phyloP scores from a whole-genome alignment of 352 stramenopile genomes.

The Elongisporangium undulatum region DNA sequence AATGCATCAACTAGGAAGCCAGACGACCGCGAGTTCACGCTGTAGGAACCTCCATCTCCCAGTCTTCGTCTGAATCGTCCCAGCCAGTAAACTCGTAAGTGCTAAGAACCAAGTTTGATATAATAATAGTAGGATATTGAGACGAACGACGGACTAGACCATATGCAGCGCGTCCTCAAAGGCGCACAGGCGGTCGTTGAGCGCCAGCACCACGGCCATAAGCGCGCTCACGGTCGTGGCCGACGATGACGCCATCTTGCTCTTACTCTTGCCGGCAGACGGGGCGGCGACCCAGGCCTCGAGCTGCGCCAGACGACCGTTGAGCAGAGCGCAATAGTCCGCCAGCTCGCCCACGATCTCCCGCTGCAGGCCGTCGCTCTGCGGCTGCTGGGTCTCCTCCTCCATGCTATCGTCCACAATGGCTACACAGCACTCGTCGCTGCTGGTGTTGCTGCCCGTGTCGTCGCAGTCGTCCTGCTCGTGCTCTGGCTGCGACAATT shows the following conservation, averaged over 20 bases:
- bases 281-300: not conserved
- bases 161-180: not conserved
- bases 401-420: not conserved
- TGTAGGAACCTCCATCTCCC: conserved; percentile 5
- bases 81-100: not conserved
- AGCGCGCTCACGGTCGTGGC: not conserved
- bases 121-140: conserved; percentile 1
- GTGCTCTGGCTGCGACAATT: not conserved
- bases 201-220: not conserved
- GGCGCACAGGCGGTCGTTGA: not conserved
- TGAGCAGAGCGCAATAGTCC: not conserved
- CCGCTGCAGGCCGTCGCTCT: not conserved
- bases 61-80: not conserved
- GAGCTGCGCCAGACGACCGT: not conserved
- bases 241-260: not conserved
- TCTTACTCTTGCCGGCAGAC: not conserved
- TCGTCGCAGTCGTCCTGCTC: not conserved
- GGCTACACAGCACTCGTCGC: not conserved
- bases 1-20: conserved; percentile 13
- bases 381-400: not conserved
- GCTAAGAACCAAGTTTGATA: not conserved
- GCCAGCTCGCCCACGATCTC: not conserved
- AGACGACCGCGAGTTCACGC: conserved; percentile 33
- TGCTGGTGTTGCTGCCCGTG: not conserved
- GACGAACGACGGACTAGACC: not conserved